Evolutionary conservation across 768 basidiomycete genomes (phyloP).

Genomic region (Rhizopogon vulgaris): DNA sequence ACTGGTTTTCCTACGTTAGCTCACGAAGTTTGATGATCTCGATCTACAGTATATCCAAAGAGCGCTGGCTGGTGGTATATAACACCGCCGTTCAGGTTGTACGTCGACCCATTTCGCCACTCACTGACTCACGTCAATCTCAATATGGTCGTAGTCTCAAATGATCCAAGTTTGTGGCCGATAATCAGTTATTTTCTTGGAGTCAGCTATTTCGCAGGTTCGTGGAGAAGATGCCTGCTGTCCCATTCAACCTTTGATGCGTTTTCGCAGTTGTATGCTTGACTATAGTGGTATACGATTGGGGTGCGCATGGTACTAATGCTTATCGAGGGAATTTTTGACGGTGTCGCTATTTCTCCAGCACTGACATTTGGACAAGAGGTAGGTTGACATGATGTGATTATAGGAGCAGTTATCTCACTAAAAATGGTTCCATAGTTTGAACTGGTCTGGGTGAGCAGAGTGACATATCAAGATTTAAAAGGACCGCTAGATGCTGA

Average conservation of each 20-base stretch:
- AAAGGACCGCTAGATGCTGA: not conserved
- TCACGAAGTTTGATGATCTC: too few species aligned
- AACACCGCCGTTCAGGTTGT: too few species aligned
- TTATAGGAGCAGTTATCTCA: not conserved
- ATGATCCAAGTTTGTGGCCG: not conserved
- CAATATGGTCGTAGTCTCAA: too few species aligned
- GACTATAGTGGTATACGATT: not conserved
- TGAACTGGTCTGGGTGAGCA: not conserved
- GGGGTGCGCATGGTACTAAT: not conserved
- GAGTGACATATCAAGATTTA: not conserved
- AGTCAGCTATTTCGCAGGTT: not conserved
- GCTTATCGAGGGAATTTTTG: not conserved
- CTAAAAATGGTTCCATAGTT: not conserved
- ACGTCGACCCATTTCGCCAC: too few species aligned
- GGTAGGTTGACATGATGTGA: not conserved
- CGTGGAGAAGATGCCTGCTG: not conserved
- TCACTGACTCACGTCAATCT: too few species aligned
- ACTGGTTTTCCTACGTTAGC: too few species aligned
- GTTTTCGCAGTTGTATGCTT: not conserved
- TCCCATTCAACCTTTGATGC: not conserved
- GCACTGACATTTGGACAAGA: not conserved
- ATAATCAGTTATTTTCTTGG: not conserved
- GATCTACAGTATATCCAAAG: not conserved
- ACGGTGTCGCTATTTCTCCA: not conserved
- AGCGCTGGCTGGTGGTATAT: too few species aligned